Conservation (phyloP, 2,329 filamentous ascomycete species). For the Colletotrichum sp. region DNA sequence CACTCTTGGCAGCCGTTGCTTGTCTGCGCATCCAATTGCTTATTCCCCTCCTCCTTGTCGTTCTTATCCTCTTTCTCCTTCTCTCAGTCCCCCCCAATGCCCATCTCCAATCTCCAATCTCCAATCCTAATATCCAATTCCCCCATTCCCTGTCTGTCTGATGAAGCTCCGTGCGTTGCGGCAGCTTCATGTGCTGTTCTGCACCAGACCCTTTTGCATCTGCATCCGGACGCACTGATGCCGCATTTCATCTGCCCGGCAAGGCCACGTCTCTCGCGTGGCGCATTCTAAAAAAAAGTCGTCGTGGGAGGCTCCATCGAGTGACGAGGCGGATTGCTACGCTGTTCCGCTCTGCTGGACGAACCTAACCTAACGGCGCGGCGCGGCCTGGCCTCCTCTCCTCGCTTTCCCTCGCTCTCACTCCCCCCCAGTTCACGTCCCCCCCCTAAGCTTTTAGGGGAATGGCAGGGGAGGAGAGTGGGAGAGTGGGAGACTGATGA, state of each 20-base stretch:
- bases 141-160: background rate
- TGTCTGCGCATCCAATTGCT: background rate
- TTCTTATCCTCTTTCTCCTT: background rate
- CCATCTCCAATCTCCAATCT: background rate
- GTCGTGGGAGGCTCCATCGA: background rate
- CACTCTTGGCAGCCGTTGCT: background rate
- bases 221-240: slow-evolving; percentile 4
- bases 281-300: background rate
- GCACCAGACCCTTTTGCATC: background rate
- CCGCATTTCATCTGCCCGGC: background rate
- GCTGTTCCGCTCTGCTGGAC: background rate
- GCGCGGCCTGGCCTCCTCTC: background rate
- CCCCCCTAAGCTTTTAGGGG: background rate
- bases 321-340: background rate
- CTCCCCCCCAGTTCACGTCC: background rate
- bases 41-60: background rate
- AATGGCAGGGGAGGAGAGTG: background rate
- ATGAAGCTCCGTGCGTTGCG: background rate
- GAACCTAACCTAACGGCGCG: background rate
- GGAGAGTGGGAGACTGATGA: background rate
- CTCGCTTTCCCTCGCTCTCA: background rate
- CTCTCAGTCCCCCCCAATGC: background rate
- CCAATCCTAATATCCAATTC: background rate
- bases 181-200: background rate
- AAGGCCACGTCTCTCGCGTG: slow-evolving; percentile 11